Evolutionary conservation across 108 stramenopile species (phyloP).

Genomic region (Seminavis robusta): DNA sequence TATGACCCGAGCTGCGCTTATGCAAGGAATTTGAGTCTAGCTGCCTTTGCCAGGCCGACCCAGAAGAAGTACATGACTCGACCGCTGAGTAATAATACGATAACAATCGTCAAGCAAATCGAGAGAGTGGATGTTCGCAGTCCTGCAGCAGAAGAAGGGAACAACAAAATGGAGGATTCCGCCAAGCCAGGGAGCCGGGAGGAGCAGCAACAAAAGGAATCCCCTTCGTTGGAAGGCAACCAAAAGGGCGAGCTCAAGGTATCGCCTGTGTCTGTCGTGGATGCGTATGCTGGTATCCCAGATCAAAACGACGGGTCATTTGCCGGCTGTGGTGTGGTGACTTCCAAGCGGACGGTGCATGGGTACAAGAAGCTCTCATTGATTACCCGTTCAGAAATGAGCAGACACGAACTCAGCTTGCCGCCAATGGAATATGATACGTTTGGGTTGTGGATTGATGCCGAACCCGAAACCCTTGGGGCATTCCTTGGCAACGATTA

Average conservation of each 20-base stretch:
- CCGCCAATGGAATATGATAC: constrained; percentile 94
- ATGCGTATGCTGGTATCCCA: constrained; percentile 4
- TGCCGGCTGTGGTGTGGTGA: constrained; percentile 75
- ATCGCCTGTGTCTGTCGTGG: neutral
- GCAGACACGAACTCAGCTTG: constrained; percentile 71
- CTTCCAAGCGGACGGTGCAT: constrained; percentile 71
- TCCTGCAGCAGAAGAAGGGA: no score
- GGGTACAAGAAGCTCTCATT: constrained; percentile 77
- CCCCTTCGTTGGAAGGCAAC: neutral
- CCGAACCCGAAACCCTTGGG: constrained; percentile 50
- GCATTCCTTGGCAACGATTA: constrained; percentile 37
- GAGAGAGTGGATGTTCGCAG: no score
- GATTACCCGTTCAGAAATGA: constrained; percentile 66
- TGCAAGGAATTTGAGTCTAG: constrained; percentile 36
- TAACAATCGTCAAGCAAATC: constrained; percentile 77
- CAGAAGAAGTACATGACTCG: constrained; percentile 60
- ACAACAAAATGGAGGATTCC: no score
- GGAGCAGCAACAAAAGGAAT: neutral
- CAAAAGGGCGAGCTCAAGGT: no score
- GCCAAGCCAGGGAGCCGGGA: no score
- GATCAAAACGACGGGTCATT: no score
- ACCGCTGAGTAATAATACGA: constrained; percentile 61
- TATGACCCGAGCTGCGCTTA: constrained; percentile 39
- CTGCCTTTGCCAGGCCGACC: constrained; percentile 70
- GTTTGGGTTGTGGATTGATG: constrained; percentile 89